These are phyloP conservation scores for Fusarium sp. DNA, from an alignment of 2,329 filamentous ascomycete genomes.

Conservation along the genomic window DNA sequence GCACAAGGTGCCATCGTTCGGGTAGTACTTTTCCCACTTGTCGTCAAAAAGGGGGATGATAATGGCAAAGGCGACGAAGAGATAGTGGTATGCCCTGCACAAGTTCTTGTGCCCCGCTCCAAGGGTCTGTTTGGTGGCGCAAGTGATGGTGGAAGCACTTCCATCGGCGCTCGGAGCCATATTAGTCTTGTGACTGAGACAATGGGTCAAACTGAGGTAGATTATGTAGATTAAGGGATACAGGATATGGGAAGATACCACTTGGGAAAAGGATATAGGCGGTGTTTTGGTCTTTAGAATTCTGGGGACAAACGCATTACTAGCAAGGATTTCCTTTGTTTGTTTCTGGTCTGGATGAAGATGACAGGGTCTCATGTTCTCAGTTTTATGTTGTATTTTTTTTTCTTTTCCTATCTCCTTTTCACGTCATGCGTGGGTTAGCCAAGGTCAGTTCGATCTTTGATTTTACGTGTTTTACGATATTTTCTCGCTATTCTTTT, in stretches of 20 bases:
- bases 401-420: not conserved
- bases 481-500: not conserved
- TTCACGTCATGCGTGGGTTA: not conserved
- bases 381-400: slow-evolving; percentile 23
- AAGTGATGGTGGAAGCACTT: slow-evolving; percentile 62
- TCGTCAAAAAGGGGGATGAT: slow-evolving; percentile 96
- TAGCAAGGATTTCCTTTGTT: slow-evolving; percentile 25
- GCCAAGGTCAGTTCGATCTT: slow-evolving; percentile 9
- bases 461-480: not conserved
- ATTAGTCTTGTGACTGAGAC: slow-evolving; percentile 50
- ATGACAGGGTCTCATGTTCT: slow-evolving; percentile 22
- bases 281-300: slow-evolving; percentile 26
- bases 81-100: slow-evolving; percentile 93
- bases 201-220: slow-evolving; percentile 47
- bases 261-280: slow-evolving; percentile 23
- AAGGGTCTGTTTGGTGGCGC: slow-evolving; percentile 55
- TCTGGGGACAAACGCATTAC: slow-evolving; percentile 12
- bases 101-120: slow-evolving; percentile 80
- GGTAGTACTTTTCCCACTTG: slow-evolving; percentile 92
- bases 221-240: slow-evolving; percentile 47
- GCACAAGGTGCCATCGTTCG: slow-evolving; percentile 80
- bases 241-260: slow-evolving; percentile 38
- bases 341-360: slow-evolving; percentile 1
- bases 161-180: slow-evolving; percentile 50
- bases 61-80: slow-evolving; percentile 88